Conservation (phyloP, 1,284 basidiomycete species). For the Calocybe gambosa region DNA sequence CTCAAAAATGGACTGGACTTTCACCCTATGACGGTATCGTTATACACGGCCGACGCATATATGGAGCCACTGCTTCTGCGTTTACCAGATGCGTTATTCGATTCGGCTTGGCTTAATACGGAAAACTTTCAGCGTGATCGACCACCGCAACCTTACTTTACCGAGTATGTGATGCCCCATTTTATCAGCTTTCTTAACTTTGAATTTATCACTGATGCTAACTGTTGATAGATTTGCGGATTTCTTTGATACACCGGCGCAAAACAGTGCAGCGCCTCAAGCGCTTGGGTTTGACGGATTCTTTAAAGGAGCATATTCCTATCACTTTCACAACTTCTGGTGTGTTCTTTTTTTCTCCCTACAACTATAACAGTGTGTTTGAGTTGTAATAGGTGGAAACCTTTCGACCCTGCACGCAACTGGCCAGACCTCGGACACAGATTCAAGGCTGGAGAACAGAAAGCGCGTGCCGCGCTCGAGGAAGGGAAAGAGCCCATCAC, state of each 20-base stretch:
- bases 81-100: constrained; percentile 81
- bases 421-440: constrained; percentile 67
- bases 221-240: constrained; percentile 52
- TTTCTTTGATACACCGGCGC: constrained; percentile 75
- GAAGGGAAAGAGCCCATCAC: constrained; percentile 15
- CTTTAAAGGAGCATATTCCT: constrained; percentile 81
- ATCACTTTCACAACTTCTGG: constrained; percentile 87
- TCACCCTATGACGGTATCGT: constrained; percentile 77
- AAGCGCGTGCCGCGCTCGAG: constrained; percentile 34
- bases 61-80: constrained; percentile 69
- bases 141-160: constrained; percentile 81
- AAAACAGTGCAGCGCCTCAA: constrained; percentile 65
- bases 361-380: too few species aligned
- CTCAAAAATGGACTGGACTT: constrained; percentile 82
- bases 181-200: too few species aligned
- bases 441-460: constrained; percentile 54
- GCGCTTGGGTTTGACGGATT: constrained; percentile 80
- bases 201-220: too few species aligned
- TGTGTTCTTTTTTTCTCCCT: too few species aligned
- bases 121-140: constrained; percentile 78
- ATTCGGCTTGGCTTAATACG: constrained; percentile 82
- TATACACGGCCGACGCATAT: constrained; percentile 72
- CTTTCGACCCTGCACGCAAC: constrained; percentile 52
- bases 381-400: not conserved
- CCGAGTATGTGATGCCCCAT: constrained; percentile 50